Evolutionary conservation across 306 rosid species (phyloP), one percentile per base, ranked within the genome.

Genomic region (Quillaja saponaria): DNA sequence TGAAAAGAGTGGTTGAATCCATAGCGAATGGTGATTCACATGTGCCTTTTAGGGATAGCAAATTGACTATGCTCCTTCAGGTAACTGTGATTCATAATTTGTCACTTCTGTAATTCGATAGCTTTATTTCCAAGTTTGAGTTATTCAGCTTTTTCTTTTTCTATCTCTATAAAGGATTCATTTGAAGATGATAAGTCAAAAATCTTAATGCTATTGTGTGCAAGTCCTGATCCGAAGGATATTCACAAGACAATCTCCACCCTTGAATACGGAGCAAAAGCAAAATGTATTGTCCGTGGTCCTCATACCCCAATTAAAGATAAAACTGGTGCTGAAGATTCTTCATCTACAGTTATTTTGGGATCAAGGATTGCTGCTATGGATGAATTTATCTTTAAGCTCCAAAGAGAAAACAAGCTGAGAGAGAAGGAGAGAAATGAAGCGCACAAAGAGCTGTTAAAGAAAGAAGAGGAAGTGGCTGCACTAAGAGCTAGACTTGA

Each of bases 31-130:
- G 96, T 1, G 99, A 94, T 76, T 94, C 99, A 35, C 97, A 94
- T 50, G 99, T 94, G 67, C 99, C 99, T 37, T 94, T 94, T 21
- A 85, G 99, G 67, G 97, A 94, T 87, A 94, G 99, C 76, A 94
- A 94, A 82, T 84, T 94, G 64, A 94, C 99, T 39, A 94, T 94
- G 99, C 99, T 94, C 81, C 88, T 94, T 71, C 99, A 94, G 99
- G 99, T 90, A 67, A 69, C 8, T 49, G 38, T 28, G 1, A 13
- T 70, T 58, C 35, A 17, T 58, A 47, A 19, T 65, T 51, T 16
- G 13, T 37, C 16, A 20, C 49, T 13, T 53, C 64, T 38, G 13
- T 39, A 39, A 25, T 25, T 39, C 69, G 53, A 17, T 69, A 15
- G 47, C 34, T 42, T 64, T 46, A 45, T 41, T 62, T 25, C 33